A percentile compares a stretch with the other conserved stretches of the same genome.
These are phyloP conservation scores for Suillus decipiens DNA, from an alignment of 768 basidiomycete species.

Conservation along the genomic window DNA sequence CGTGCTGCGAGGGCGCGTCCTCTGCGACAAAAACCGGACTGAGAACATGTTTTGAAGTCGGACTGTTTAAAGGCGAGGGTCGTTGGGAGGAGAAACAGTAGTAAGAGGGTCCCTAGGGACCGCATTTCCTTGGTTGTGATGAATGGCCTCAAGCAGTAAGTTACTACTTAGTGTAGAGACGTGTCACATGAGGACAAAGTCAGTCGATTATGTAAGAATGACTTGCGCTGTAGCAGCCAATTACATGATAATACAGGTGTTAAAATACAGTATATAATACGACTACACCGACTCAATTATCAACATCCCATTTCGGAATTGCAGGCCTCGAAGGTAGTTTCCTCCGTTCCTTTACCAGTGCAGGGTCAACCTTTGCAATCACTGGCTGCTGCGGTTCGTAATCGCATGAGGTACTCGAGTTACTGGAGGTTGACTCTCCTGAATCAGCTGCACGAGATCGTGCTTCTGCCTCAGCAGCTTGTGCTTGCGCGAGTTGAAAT, in stretches of 20 bases:
- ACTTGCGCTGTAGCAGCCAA: neutral
- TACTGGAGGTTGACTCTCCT: neutral
- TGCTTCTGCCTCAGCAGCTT: neutral
- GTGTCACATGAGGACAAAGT: neutral
- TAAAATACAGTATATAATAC: neutral
- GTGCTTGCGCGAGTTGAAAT: neutral
- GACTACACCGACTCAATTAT: neutral
- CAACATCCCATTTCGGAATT: constrained; percentile 31
- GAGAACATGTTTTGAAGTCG: constrained; percentile 95
- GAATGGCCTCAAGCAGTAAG: neutral
- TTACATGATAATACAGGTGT: too few relatives aligned
- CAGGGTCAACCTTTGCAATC: neutral
- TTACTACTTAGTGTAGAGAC: neutral
- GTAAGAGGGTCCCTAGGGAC: constrained; percentile 9
- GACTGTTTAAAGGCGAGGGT: constrained; percentile 65
- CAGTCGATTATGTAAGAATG: neutral
- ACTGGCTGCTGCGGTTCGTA: neutral
- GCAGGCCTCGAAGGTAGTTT: constrained; percentile 20
- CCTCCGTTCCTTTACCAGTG: constrained; percentile 20
- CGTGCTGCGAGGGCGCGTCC: constrained; percentile 83
- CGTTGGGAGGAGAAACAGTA: constrained; percentile 33
- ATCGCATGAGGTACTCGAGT: neutral
- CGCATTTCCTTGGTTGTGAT: constrained; percentile 1
- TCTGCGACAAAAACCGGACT: constrained; percentile 92
- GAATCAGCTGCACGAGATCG: neutral